Evolutionary conservation across 306 rosid species (phyloP).

Genomic region (Cucumis cinereus): DNA sequence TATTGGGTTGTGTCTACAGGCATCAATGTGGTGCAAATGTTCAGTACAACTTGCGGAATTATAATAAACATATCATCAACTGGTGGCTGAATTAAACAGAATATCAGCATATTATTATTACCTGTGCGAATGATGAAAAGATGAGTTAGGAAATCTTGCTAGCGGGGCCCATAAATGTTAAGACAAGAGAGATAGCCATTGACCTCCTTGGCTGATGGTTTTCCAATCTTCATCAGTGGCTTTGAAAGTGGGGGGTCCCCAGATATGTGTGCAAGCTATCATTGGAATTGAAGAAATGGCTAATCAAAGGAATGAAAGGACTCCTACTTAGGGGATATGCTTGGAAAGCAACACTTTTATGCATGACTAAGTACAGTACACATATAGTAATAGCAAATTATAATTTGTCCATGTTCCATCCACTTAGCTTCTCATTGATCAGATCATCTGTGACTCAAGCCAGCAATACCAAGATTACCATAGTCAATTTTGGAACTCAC

Average conservation of each 20-base stretch:
- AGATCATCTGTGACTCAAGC: constrained; percentile 11
- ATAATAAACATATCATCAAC: constrained; percentile 11
- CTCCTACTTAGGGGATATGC: constrained; percentile 27
- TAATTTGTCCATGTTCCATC: constrained; percentile 13
- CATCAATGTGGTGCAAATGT: constrained; percentile 6
- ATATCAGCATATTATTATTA: constrained; percentile 19
- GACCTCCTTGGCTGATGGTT: constrained; percentile 22
- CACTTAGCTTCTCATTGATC: constrained; percentile 18
- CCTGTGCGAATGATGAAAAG: constrained; percentile 25
- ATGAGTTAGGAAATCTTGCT: constrained; percentile 14
- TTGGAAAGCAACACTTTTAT: constrained; percentile 25
- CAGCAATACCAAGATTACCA: constrained; percentile 5
- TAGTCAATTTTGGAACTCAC: background rate
- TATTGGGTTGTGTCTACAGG: constrained; percentile 10
- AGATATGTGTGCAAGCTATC: constrained; percentile 30
- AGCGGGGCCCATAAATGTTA: constrained; percentile 42
- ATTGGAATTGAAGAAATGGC: constrained; percentile 31
- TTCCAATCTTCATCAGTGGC: constrained; percentile 32
- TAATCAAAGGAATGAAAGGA: constrained; percentile 36
- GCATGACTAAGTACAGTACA: constrained; percentile 27
- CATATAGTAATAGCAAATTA: constrained; percentile 19
- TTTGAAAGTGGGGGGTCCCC: constrained; percentile 60
- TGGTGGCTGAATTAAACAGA: background rate
- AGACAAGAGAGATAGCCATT: constrained; percentile 13
- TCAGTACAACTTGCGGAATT: constrained; percentile 16